Evolutionary conservation across 1,284 basidiomycete genomes (phyloP), one percentile per base, ranked within the genome.

Genomic region (Rhodotorula glutinis): DNA sequence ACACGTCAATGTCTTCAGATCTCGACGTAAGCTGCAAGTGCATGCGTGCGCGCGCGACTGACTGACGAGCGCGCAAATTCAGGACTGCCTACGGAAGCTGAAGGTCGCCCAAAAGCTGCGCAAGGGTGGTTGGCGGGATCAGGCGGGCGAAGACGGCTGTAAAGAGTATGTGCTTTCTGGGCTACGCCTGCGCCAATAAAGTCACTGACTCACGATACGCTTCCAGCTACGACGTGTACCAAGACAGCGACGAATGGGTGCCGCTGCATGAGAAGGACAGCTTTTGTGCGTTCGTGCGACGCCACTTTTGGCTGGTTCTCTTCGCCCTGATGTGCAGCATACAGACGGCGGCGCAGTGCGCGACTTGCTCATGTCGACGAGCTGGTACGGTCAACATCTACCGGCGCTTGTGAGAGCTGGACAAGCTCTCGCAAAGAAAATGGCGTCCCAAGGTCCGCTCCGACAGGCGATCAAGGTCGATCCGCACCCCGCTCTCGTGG

Each of bases 61-160:
- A 38, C 33, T 11, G 11, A 38, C 33, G 7, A 7, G 33, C 33
- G 7, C 33, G 33, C 33, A 21, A n/a, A 38, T 38, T 5, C 51
- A 63, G 62, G 58, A 64, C 57, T 64, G 62, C 56, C 43, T 49
- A 2, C 52, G 44, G n/a, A 64, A 64, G 38, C 46, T 64, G 4
- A 7, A 11, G 0, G 33, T 47, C 13, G 62, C 57, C 30, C 57
- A 51, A 17, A 41, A 49, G 52, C 52, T 64, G 2, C 57, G 62
- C 21, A 64, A 59, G 21, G 62, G 62, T 3, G 57, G 62, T 7
- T 64, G 62, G 62, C 52, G 62, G 21, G 57, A 54, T 23, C 30
- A 58, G 29, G 62, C 57, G 4, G 62, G 62, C 21, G 52, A 27
- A 16, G 53, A 54, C 3, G 62, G 62, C 14, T 64, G 62, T 52